phyloP scores from a whole-genome alignment of 306 rosid species.

The Ammopiptanthus mongolicus region DNA sequence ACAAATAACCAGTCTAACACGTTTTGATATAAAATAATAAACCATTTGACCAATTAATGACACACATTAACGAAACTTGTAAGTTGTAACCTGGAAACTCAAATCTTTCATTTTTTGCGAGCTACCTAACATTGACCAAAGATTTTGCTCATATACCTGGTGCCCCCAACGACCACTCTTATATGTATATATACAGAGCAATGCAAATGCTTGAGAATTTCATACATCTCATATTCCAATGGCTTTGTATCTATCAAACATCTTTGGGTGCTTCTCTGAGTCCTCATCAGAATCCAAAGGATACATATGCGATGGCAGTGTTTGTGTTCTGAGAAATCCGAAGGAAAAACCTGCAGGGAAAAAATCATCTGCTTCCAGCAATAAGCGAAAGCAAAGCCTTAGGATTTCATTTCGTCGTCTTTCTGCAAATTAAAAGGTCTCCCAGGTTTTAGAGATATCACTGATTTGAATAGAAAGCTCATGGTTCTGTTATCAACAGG shows the following conservation, averaged over 20 bases:
- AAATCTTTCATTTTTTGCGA: background rate
- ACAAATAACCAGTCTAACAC: background rate
- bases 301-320: conserved; percentile 51
- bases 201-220: background rate
- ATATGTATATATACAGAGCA: no score
- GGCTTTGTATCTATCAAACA: conserved; percentile 36
- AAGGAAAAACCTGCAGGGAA: background rate
- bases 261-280: conserved; percentile 54
- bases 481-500: background rate
- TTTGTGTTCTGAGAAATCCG: conserved; percentile 38
- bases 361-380: background rate
- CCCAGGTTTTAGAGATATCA: background rate
- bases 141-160: background rate
- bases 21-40: background rate
- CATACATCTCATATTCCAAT: background rate
- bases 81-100: background rate
- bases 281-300: conserved; percentile 23
- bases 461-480: background rate
- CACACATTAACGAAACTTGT: background rate
- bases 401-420: background rate
- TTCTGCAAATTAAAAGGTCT: conserved; percentile 1
- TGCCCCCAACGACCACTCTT: background rate
- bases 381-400: conserved; percentile 9
- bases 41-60: background rate
- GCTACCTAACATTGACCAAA: conserved; percentile 27